Conservation (phyloP, 331 rosid species). For the Acacia pycnantha region DNA sequence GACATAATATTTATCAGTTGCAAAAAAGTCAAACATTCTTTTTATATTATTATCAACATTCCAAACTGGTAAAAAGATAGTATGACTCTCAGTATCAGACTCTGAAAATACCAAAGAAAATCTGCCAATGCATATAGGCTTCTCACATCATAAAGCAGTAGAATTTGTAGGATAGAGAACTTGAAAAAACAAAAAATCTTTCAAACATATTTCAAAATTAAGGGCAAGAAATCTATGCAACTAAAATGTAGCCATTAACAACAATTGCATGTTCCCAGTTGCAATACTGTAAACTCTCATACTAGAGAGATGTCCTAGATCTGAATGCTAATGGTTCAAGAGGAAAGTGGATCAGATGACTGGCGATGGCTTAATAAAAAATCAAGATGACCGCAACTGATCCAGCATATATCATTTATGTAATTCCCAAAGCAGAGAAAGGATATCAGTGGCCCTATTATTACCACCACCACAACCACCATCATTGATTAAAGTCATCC, state of each 20-base stretch:
- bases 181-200: neutral
- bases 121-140: neutral
- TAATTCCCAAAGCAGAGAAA: neutral
- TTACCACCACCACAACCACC: neutral
- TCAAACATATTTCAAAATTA: neutral
- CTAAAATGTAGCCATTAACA: neutral
- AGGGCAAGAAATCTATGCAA: neutral
- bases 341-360: neutral
- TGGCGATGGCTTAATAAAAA: neutral
- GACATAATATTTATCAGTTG: neutral
- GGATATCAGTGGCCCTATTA: neutral
- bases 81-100: neutral
- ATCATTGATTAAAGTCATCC: neutral
- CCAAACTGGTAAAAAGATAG: neutral
- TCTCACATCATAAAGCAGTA: neutral
- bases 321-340: neutral
- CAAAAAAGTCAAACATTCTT: neutral
- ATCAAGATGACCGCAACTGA: neutral
- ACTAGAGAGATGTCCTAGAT: neutral
- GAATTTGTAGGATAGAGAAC: neutral
- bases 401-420: neutral
- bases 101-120: neutral
- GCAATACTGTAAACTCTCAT: neutral
- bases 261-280: neutral
- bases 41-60: neutral